phyloP scores from a whole-genome alignment of 768 basidiomycete species.

The Pleurotus sapidus region DNA sequence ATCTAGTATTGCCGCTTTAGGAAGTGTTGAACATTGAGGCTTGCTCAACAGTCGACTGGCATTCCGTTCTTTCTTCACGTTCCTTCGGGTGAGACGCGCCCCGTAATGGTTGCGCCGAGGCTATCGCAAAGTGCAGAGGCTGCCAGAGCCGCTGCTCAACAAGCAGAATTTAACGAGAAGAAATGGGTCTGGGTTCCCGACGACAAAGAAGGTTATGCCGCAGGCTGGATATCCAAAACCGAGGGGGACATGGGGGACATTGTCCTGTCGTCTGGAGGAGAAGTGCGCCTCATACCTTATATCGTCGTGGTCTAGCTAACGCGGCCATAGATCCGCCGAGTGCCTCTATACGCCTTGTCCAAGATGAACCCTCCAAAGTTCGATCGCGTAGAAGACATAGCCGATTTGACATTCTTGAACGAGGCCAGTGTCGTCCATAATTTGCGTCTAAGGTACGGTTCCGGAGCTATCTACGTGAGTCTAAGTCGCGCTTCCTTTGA shows the following conservation, averaged over 20 bases:
- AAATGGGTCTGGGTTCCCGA: constrained; percentile 99
- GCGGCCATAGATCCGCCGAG: constrained; percentile 48
- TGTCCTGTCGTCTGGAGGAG: constrained; percentile 80
- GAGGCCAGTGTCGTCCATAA: constrained; percentile 99
- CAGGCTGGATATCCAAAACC: constrained; percentile 90
- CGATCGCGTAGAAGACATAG: constrained; percentile 96
- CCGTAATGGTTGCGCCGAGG: constrained; percentile 46
- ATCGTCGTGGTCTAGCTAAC: neutral
- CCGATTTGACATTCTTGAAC: constrained; percentile 95
- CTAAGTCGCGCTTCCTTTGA: neutral
- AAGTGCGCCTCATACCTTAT: constrained; percentile 48
- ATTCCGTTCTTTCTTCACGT: neutral
- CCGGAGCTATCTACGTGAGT: constrained; percentile 89
- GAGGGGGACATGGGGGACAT: constrained; percentile 83
- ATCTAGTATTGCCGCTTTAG: neutral
- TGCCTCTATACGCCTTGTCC: constrained; percentile 79
- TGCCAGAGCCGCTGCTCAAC: constrained; percentile 82
- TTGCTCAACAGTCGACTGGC: neutral
- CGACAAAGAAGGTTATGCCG: constrained; percentile 86
- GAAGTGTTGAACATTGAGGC: constrained; percentile 7
- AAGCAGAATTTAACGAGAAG: constrained; percentile 97
- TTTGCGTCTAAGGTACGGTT: constrained; percentile 85
- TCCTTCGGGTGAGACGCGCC: neutral
- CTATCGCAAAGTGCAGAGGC: constrained; percentile 63
- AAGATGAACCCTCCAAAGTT: constrained; percentile 99